phyloP scores from a whole-genome alignment of 176 grass and related monocot genomes.

The Oryza glaberrima region DNA sequence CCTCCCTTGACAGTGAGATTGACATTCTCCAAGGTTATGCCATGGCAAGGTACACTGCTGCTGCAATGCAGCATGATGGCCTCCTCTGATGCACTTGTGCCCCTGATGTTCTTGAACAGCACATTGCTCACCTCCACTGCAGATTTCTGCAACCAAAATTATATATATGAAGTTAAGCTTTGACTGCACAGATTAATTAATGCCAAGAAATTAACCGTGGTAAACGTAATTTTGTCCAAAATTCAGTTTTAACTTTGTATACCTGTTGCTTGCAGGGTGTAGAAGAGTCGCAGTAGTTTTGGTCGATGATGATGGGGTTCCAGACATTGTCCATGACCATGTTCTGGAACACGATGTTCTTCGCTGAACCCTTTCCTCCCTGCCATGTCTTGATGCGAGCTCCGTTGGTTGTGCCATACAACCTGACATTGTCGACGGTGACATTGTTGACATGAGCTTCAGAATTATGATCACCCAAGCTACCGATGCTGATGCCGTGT shows the following conservation, averaged over 20 bases:
- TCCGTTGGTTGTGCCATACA: constrained; percentile 57
- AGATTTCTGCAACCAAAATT: neutral
- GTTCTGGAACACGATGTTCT: constrained; percentile 53
- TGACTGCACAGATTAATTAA: neutral
- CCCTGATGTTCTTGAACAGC: constrained; percentile 47
- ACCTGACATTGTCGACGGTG: constrained; percentile 39
- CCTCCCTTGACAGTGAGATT: neutral
- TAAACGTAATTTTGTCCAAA: neutral
- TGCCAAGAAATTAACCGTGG: neutral
- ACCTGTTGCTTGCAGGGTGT: constrained; percentile 23
- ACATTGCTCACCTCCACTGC: constrained; percentile 62
- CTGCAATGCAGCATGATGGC: neutral
- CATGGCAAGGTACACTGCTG: neutral
- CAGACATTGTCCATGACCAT: constrained; percentile 49
- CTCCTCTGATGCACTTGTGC: neutral
- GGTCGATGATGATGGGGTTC: constrained; percentile 67
- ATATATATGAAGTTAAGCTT: neutral
- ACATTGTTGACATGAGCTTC: constrained; percentile 45
- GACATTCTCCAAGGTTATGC: neutral
- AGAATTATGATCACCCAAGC: constrained; percentile 42
- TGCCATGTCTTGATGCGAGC: constrained; percentile 69
- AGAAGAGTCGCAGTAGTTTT: constrained; percentile 50
- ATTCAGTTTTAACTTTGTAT: neutral
- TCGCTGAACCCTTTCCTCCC: constrained; percentile 53
- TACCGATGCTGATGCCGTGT: constrained; percentile 61